phyloP scores from a whole-genome alignment of 2,329 filamentous ascomycete species.

The Endocalyx cinctus region DNA sequence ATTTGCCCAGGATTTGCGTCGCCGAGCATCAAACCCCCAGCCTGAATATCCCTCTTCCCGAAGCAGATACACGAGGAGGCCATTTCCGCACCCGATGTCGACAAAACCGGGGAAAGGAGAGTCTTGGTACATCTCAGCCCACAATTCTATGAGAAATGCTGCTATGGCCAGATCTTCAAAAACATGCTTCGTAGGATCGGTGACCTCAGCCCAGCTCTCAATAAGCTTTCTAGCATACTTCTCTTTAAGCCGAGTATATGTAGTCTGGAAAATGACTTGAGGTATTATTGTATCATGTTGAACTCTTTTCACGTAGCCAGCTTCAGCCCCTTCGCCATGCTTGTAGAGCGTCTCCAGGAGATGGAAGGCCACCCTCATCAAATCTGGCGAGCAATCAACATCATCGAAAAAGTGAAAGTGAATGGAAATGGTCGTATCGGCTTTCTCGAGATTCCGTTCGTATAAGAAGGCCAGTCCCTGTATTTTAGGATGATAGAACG shows the following conservation, averaged over 20 bases:
- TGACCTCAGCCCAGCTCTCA: constrained; percentile 76
- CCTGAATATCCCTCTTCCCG: constrained; percentile 75
- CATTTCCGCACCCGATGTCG: constrained; percentile 94
- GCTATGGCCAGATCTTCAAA: constrained; percentile 92
- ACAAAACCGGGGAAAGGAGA: constrained; percentile 77
- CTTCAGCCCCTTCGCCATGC: constrained; percentile 61
- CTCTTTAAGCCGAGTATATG: constrained; percentile 73
- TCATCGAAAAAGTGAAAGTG: constrained; percentile 53
- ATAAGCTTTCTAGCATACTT: constrained; percentile 71
- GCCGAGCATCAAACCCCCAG: constrained; percentile 89
- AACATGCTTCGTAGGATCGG: constrained; percentile 85
- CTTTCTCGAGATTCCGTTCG: constrained; percentile 46
- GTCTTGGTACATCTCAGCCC: constrained; percentile 72
- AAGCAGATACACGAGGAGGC: constrained; percentile 80
- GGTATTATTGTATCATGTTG: constrained; percentile 79
- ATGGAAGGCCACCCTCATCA: constrained; percentile 64
- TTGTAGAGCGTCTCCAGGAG: constrained; percentile 67
- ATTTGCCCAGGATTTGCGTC: constrained; percentile 75
- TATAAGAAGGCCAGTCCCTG: constrained; percentile 72
- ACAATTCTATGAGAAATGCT: constrained; percentile 88
- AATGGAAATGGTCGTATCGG: constrained; percentile 50
- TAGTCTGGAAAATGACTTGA: constrained; percentile 73
- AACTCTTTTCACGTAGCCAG: constrained; percentile 74
- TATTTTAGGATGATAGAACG: constrained; percentile 84
- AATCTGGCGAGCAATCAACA: constrained; percentile 35